These are phyloP conservation scores for Aristolochia fimbriata DNA, from an alignment of 164 flowering plant genomes.

Conservation along the genomic window DNA sequence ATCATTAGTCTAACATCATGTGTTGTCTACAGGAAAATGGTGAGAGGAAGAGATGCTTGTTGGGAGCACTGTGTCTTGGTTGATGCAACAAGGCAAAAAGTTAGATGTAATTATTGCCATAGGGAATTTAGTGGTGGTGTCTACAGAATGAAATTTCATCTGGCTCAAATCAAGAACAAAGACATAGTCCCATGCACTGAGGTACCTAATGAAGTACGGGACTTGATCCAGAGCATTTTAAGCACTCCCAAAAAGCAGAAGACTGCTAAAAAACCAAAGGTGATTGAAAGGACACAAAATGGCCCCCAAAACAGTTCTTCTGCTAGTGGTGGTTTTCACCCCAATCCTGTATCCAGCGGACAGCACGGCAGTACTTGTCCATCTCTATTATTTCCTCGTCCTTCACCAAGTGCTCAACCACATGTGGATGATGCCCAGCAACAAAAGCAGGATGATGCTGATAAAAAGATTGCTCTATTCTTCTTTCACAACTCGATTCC, in stretches of 20 bases:
- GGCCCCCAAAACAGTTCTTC: constrained; percentile 58
- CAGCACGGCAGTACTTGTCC: constrained; percentile 52
- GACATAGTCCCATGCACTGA: constrained; percentile 60
- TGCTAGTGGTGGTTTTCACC: constrained; percentile 48
- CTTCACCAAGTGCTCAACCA: constrained; percentile 33
- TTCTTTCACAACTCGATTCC: constrained; percentile 59
- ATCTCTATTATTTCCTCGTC: constrained; percentile 37
- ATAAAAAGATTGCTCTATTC: constrained; percentile 48
- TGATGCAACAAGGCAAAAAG: constrained; percentile 66
- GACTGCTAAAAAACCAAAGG: constrained; percentile 35
- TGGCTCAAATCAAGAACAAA: constrained; percentile 68
- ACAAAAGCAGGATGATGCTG: constrained; percentile 46
- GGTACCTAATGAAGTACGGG: constrained; percentile 54
- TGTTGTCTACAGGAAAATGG: constrained; percentile 31
- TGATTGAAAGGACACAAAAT: constrained; percentile 25
- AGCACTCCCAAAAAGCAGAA: constrained; percentile 56
- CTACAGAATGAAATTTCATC: constrained; percentile 67
- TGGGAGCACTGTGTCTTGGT: constrained; percentile 77
- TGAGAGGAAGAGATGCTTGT: constrained; percentile 72
- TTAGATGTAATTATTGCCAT: constrained; percentile 61
- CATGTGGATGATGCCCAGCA: constrained; percentile 33
- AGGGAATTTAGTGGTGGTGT: constrained; percentile 71
- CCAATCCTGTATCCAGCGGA: constrained; percentile 46
- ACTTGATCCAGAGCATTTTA: constrained; percentile 37
- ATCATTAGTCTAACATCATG: too few species aligned